A percentile compares a stretch with the other conserved stretches of the same genome.
Conservation (phyloP, 192 early-diverging fungal species). For the Fimicolochytrium jonesii region DNA sequence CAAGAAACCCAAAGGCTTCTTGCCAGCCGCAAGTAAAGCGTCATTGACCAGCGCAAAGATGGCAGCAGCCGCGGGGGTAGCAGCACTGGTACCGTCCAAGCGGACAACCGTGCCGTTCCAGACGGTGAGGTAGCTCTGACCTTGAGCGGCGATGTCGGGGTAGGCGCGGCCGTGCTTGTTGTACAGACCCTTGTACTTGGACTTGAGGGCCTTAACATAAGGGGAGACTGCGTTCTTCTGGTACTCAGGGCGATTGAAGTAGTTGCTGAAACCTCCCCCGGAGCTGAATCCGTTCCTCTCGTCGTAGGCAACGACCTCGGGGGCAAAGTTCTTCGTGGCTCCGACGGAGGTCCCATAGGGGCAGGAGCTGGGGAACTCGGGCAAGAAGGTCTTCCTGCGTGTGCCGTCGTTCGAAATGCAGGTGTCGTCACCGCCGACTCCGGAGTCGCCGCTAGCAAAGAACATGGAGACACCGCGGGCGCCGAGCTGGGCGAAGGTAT, state of each 20-base stretch:
- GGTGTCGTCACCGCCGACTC: background rate
- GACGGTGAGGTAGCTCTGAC: background rate
- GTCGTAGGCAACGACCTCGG: background rate
- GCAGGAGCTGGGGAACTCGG: background rate
- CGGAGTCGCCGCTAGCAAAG: background rate
- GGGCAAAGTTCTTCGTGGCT: background rate
- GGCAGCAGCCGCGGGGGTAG: background rate
- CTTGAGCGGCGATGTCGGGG: background rate
- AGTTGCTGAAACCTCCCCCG: background rate
- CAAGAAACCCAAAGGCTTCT: background rate
- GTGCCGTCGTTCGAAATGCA: background rate
- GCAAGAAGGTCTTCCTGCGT: background rate
- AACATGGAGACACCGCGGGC: background rate
- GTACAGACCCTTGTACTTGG: background rate
- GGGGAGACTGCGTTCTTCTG: background rate
- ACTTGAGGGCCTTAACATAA: background rate
- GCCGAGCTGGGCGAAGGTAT: background rate
- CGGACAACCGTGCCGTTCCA: background rate
- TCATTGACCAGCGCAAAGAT: background rate
- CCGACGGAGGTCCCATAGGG: background rate
- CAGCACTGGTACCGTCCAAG: background rate
- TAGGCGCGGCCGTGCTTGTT: background rate
- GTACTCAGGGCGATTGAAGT: background rate
- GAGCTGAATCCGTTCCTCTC: background rate
- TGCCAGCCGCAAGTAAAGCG: background rate